Evolutionary conservation across 495 filamentous ascomycete genomes (phyloP).

Genomic region (Acidomyces sp.): DNA sequence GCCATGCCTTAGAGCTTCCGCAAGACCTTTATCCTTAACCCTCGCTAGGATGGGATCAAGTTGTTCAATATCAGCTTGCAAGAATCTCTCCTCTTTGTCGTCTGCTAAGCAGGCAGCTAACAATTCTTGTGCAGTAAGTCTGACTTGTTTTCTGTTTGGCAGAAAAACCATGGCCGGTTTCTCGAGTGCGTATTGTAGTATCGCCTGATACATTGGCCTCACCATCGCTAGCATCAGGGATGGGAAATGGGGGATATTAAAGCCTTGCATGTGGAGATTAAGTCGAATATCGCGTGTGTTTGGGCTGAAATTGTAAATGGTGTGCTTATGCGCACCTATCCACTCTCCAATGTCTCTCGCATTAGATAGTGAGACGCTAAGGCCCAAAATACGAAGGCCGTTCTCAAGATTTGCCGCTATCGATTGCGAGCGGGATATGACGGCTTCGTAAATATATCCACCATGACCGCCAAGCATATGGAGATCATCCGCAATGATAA

Average conservation of each 20-base stretch:
- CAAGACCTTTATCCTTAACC: conserved; percentile 73
- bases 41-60: conserved; percentile 67
- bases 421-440: conserved; percentile 95
- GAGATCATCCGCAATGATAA: conserved; percentile 93
- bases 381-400: conserved; percentile 71
- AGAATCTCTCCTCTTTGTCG: conserved; percentile 86
- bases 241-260: conserved; percentile 90
- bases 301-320: conserved; percentile 96
- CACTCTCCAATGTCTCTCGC: conserved; percentile 91
- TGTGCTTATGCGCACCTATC: conserved; percentile 98
- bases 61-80: conserved; percentile 67
- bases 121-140: conserved; percentile 79
- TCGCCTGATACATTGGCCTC: conserved; percentile 75
- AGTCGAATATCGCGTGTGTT: conserved; percentile 74
- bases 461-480: conserved; percentile 86
- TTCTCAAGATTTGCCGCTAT: conserved; percentile 80
- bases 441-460: conserved; percentile 87
- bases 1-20: conserved; percentile 84
- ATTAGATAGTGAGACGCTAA: conserved; percentile 88
- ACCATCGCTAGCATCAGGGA: conserved; percentile 98
- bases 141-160: conserved; percentile 80
- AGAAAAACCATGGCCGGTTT: conserved; percentile 88
- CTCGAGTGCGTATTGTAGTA: conserved; percentile 70
- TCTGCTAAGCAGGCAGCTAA: conserved; percentile 72
- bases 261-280: conserved; percentile 91